Base-by-base conservation (phyloP, 1,139 yeast genomes). In the Suhomyces bribrorum region DNA sequence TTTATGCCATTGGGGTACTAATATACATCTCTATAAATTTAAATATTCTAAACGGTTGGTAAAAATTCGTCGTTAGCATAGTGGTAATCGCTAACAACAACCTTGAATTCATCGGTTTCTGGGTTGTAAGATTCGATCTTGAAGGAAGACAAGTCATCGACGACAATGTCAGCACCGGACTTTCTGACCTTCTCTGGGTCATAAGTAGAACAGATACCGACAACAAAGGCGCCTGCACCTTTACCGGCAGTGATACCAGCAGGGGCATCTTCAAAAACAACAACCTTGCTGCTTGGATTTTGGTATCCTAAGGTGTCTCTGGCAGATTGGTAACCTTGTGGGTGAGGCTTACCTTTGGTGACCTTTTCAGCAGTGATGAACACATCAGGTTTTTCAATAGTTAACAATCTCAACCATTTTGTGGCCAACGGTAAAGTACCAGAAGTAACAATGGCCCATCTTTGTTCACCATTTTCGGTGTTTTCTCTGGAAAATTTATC, bases 201-300 rank as follows among this genome's bases (percentile, higher is more conserved):
- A 60, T 84, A 86, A 37, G 94, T 83, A 43, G 92, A 83, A 50
- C 92, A 86, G 62, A 86, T 81, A 57, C 95, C 95, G 52, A 86
- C 78, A 46, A 86, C 83, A 60, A 77, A 74, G 56, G 94, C 90
- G 50, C 94, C 95, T 23, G 94, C 87, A 49, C 78, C 86, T 59
- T 83, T 79, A 64, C 95, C 95, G 34, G 95, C 92, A 46, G 77
- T 69, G 50, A 86, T 82, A 60, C 95, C 95, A 34, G 90, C 92
- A 36, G 92, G 92, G 34, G 95, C 94, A 59, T 86, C 95, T 66
- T 86, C 95, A 56, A 85, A 85, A 17, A 86, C 95, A 33, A 85
- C 78, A 48, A 75, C 83, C 59, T 71, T 72, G 56, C 73, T 71
- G 44, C 65, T 43, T 38, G 61, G 47, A 51, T 62, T 46, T 47